Conservation (phyloP, 2,329 filamentous ascomycete species). For the Esteya vermicola region DNA sequence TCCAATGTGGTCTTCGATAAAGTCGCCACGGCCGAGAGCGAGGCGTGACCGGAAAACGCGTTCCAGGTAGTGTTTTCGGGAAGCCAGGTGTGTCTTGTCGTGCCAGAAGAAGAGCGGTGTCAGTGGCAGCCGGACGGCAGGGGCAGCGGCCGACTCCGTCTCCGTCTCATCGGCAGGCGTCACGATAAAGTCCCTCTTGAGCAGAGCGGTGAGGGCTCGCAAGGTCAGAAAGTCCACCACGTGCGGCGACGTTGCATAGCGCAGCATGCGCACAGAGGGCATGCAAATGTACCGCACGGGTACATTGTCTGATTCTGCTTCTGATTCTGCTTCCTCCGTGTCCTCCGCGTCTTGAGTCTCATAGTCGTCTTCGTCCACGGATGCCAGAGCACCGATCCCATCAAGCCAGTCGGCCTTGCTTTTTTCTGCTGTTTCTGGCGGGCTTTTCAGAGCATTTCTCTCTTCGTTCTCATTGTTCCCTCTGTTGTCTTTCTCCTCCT, state of each 20-base stretch:
- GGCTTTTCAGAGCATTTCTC: too few species aligned
- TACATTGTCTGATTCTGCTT: too few species aligned
- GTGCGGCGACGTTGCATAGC: constrained; percentile 32
- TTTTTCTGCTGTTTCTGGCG: too few species aligned
- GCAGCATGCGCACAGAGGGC: constrained; percentile 34
- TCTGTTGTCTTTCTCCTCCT: neutral
- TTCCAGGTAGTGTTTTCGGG: constrained; percentile 31
- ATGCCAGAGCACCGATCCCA: too few species aligned
- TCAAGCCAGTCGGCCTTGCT: too few species aligned
- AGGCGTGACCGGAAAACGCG: constrained; percentile 34
- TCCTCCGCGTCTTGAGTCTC: neutral
- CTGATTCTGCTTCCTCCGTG: neutral
- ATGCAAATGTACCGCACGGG: constrained; percentile 37
- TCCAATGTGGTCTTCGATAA: constrained; percentile 42
- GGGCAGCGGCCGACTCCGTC: constrained; percentile 3
- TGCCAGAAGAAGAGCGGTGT: constrained; percentile 46
- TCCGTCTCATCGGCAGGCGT: too few species aligned
- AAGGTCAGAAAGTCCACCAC: constrained; percentile 28
- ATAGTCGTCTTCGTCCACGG: too few species aligned
- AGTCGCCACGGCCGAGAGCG: constrained; percentile 35
- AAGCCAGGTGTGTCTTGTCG: constrained; percentile 40
- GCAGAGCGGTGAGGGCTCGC: constrained; percentile 22
- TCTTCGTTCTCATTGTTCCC: neutral
- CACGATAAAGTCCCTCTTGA: constrained; percentile 26
- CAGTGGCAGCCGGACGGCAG: constrained; percentile 21